phyloP scores from a whole-genome alignment of 129 eudicot genomes.

The Scalesia atractyloides region DNA sequence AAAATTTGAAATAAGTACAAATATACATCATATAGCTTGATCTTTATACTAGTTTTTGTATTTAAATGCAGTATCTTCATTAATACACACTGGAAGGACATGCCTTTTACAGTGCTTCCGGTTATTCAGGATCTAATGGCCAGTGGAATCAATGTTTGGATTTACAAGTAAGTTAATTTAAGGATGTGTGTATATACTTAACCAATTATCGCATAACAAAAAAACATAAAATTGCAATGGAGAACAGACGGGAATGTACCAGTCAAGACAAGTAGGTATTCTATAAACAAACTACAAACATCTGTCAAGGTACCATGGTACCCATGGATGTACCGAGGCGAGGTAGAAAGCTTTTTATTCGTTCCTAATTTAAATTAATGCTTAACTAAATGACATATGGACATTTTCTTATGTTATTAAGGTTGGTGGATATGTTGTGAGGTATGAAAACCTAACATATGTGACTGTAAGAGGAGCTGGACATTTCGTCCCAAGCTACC shows the following conservation, averaged over 20 bases:
- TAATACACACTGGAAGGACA: conserved; percentile 22
- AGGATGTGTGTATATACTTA: too few species aligned
- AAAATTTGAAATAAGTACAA: too few species aligned
- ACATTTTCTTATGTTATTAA: not conserved
- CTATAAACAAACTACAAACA: conserved; percentile 30
- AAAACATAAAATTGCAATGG: conserved; percentile 37
- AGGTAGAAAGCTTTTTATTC: conserved; percentile 29
- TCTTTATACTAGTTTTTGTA: too few species aligned
- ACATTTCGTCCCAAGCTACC: not conserved
- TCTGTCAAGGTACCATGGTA: conserved; percentile 43
- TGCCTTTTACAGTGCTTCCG: conserved; percentile 48
- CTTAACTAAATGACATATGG: not conserved
- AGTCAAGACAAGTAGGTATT: conserved; percentile 41
- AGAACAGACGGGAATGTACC: conserved; percentile 27
- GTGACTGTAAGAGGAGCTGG: not conserved
- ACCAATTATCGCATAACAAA: not conserved
- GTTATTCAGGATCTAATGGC: conserved; percentile 43
- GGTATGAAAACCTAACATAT: not conserved
- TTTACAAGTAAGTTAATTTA: conserved; percentile 43
- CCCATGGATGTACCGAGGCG: conserved; percentile 46
- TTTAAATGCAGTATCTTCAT: conserved; percentile 13
- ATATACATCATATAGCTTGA: too few species aligned
- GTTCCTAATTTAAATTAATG: not conserved
- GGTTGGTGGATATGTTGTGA: not conserved
- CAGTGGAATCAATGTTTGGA: conserved; percentile 56